Conservation (phyloP, 345 rosid genomes). For the Barbarea vulgaris region DNA sequence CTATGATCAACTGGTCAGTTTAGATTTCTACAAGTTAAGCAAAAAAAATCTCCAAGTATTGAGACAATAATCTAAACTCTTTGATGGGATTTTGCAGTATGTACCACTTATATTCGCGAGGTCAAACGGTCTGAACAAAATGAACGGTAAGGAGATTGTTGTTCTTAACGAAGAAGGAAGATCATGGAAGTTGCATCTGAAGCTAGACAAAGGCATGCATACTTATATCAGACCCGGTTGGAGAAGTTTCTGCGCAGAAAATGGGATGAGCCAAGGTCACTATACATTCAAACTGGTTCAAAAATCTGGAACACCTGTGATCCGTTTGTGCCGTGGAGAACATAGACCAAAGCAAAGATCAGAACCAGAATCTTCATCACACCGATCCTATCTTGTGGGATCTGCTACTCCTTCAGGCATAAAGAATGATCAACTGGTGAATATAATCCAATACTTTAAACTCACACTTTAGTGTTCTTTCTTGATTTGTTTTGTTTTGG, state of each 20-base stretch:
- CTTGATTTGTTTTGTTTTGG: neutral
- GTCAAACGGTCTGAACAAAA: constrained; percentile 20
- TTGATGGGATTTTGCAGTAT: constrained; percentile 18
- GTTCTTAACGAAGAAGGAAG: constrained; percentile 20
- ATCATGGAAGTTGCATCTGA: constrained; percentile 11
- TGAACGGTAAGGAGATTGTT: constrained; percentile 3
- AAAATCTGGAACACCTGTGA: neutral
- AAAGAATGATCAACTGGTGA: neutral
- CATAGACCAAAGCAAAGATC: neutral
- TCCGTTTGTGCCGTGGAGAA: constrained; percentile 23
- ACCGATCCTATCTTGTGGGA: neutral
- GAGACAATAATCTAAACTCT: neutral
- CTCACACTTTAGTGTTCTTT: neutral
- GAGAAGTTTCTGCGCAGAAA: constrained; percentile 32
- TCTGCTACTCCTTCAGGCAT: neutral
- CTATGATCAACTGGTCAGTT: constrained; percentile 25
- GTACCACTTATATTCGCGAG: constrained; percentile 12
- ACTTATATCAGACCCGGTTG: constrained; percentile 15
- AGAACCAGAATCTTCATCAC: neutral
- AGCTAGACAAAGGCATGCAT: neutral
- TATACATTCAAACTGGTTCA: constrained; percentile 23
- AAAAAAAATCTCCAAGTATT: neutral
- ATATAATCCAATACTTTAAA: neutral
- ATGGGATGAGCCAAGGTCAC: constrained; percentile 19
- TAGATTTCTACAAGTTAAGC: neutral